Evolutionary conservation across 345 rosid genomes (phyloP).

Genomic region (Murraya koenigii): DNA sequence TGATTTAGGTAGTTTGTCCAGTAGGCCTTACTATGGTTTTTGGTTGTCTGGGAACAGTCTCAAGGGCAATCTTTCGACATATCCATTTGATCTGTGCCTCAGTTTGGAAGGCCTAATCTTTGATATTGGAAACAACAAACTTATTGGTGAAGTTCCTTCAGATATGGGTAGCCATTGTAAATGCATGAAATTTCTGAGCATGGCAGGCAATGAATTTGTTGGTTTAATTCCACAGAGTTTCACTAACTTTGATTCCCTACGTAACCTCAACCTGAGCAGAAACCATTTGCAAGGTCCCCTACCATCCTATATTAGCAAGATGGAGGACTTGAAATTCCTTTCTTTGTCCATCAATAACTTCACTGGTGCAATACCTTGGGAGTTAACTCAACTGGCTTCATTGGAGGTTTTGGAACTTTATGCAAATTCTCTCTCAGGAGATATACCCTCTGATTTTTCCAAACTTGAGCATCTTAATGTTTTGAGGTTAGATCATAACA

Average conservation of each 20-base stretch:
- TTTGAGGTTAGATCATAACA: constrained; percentile 40
- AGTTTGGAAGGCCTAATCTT: constrained; percentile 35
- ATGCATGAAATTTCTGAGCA: constrained; percentile 34
- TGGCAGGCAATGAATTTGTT: constrained; percentile 32
- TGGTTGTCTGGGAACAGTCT: constrained; percentile 39
- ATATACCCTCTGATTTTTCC: constrained; percentile 35
- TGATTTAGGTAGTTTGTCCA: constrained; percentile 23
- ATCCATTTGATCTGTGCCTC: constrained; percentile 39
- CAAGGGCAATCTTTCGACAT: constrained; percentile 33
- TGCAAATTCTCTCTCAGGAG: constrained; percentile 38
- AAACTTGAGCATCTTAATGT: constrained; percentile 39
- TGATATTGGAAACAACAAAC: constrained; percentile 35
- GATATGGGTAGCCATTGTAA: constrained; percentile 37
- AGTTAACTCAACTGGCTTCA: constrained; percentile 31
- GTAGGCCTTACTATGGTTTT: constrained; percentile 38
- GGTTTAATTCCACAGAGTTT: constrained; percentile 40
- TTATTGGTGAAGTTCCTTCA: constrained; percentile 40
- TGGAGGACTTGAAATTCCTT: constrained; percentile 31
- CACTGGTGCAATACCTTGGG: constrained; percentile 36
- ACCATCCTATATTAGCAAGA: constrained; percentile 33
- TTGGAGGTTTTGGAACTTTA: constrained; percentile 52
- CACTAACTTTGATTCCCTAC: constrained; percentile 27
- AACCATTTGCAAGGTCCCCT: constrained; percentile 40
- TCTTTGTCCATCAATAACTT: constrained; percentile 41
- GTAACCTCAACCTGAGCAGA: constrained; percentile 40